These are phyloP conservation scores for Suillus lakei DNA, from an alignment of 768 basidiomycete species.

Conservation along the genomic window DNA sequence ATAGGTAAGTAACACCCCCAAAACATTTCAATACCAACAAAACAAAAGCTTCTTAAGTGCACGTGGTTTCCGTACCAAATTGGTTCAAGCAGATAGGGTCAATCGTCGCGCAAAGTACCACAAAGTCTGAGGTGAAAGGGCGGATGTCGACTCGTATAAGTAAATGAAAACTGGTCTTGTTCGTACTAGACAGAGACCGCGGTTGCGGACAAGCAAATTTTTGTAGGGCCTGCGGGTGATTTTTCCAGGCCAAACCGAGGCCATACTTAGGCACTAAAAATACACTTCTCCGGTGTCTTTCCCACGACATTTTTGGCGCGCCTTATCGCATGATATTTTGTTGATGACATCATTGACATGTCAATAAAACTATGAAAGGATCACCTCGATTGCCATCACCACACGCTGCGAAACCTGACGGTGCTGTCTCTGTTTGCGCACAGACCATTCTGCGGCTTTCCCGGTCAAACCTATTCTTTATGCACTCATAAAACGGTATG, in stretches of 20 bases:
- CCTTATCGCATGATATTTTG: background rate
- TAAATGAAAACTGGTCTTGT: background rate
- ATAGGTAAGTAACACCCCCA: background rate
- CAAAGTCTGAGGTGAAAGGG: background rate
- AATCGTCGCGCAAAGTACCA: background rate
- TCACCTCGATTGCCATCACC: no score
- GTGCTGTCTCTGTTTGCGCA: slow-evolving; percentile 42
- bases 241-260: background rate
- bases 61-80: background rate
- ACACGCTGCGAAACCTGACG: background rate
- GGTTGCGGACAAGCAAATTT: no score
- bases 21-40: background rate
- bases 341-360: no score
- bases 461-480: slow-evolving; percentile 42
- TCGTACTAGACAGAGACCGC: background rate
- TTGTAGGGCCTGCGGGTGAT: no score
- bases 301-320: background rate
- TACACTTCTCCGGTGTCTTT: background rate
- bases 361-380: no score
- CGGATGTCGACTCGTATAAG: background rate
- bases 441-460: slow-evolving; percentile 44
- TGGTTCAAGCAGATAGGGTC: background rate
- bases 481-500: slow-evolving; percentile 42
- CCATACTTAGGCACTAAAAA: background rate
- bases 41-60: background rate